Evolutionary conservation across 1,284 basidiomycete genomes (phyloP).

Genomic region (Ustilago bromivora): DNA sequence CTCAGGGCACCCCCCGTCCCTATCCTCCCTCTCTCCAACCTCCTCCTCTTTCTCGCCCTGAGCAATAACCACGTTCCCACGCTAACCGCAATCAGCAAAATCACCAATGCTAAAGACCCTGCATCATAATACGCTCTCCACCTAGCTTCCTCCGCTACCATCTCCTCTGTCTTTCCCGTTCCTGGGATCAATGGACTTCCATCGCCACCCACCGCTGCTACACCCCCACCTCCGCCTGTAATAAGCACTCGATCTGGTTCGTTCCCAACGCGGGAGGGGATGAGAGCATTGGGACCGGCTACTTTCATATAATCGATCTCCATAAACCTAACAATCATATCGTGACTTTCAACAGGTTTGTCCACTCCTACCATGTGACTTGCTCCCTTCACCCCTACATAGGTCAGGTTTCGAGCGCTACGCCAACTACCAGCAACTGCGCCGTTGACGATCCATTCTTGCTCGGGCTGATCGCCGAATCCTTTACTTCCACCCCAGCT

Average conservation of each 20-base stretch:
- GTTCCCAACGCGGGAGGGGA: constrained; percentile 81
- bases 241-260: constrained; percentile 72
- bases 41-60: constrained; percentile 73
- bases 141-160: constrained; percentile 65
- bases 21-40: constrained; percentile 28
- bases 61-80: constrained; percentile 82
- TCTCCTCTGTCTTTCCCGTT: constrained; percentile 68
- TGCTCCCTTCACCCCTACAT: constrained; percentile 82
- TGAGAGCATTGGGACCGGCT: constrained; percentile 78
- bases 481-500: constrained; percentile 88
- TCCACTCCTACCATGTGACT: constrained; percentile 81
- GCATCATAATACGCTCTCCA: constrained; percentile 75
- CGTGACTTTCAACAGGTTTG: constrained; percentile 86
- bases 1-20: constrained; percentile 37
- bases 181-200: constrained; percentile 71
- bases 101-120: constrained; percentile 84
- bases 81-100: constrained; percentile 79
- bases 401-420: constrained; percentile 87
- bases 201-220: constrained; percentile 36
- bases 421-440: constrained; percentile 90
- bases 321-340: constrained; percentile 82
- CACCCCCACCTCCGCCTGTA: constrained; percentile 48
- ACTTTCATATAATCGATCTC: constrained; percentile 82
- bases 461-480: constrained; percentile 53
- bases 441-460: constrained; percentile 82